Conservation (phyloP, 768 basidiomycete species). For the Termitomyces heimii region DNA sequence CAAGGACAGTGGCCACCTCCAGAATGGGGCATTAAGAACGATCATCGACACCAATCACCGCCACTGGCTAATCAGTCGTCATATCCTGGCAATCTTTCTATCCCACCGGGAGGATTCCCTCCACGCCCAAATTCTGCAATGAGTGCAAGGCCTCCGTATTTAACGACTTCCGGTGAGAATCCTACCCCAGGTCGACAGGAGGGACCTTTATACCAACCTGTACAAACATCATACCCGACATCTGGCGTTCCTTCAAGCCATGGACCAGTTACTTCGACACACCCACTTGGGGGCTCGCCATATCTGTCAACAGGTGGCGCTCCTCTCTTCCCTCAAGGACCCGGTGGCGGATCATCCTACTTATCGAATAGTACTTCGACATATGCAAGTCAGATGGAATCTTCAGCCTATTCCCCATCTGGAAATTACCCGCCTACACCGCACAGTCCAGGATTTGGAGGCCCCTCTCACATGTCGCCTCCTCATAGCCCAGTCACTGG, state of each 20-base stretch:
- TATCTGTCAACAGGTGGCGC: slow-evolving; percentile 15
- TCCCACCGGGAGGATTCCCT: slow-evolving; percentile 18
- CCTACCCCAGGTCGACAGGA: background rate
- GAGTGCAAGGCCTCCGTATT: slow-evolving; percentile 3
- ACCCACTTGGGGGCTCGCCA: slow-evolving; percentile 8
- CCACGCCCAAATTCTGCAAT: slow-evolving; percentile 21
- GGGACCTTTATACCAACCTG: background rate
- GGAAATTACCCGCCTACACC: slow-evolving; percentile 5
- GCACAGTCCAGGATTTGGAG: slow-evolving; percentile 11
- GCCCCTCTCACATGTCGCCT: background rate
- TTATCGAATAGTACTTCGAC: slow-evolving; percentile 6
- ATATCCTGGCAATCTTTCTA: slow-evolving; percentile 21
- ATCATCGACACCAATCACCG: slow-evolving; percentile 9
- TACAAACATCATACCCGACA: slow-evolving; percentile 2
- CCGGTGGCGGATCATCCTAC: slow-evolving; percentile 6
- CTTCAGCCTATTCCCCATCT: slow-evolving; percentile 11
- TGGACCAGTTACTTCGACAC: slow-evolving; percentile 1
- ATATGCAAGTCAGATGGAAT: slow-evolving; percentile 12
- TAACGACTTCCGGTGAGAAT: background rate
- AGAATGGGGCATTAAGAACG: slow-evolving; percentile 29
- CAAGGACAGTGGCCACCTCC: slow-evolving; percentile 33
- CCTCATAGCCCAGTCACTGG: slow-evolving; percentile 15
- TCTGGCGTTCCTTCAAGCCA: slow-evolving; percentile 7
- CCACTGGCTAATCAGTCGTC: slow-evolving; percentile 9
- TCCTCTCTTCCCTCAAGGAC: slow-evolving; percentile 6